Base-by-base conservation (phyloP, 2,329 filamentous ascomycete species). In the Alternaria ventricosa region DNA sequence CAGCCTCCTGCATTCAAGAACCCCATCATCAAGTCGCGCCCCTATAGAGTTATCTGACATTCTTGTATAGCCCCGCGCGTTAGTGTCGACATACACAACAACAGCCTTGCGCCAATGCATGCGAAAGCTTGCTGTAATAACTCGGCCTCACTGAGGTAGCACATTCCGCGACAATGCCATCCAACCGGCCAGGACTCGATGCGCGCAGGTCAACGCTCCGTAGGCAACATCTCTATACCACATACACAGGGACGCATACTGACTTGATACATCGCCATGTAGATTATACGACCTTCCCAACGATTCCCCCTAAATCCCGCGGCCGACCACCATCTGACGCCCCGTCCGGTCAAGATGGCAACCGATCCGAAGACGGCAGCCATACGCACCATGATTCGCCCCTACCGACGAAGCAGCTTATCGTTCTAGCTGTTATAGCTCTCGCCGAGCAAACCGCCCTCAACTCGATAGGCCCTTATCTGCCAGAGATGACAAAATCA, bases 391-490 rank as follows among this genome's bases (percentile, higher is more conserved):
- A 86, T 68, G 86, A 88, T 68, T 92, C 93, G 2, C 94, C 95
- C 0, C 82, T 99, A 18, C 96, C 96, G 0, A 88, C 89, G 68
- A 89, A 86, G 70, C 96, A 98, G 83, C 90, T 99, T 64, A 86
- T 89, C 6, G 87, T 98, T 12, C 84, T 99, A 33, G 95, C 95
- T 1, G 83, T 97, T 68, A 92, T 99, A 64, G 94, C 94, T 7
- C 86, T 99, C 22, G 92, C 92, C 57, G 96, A 99, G 78, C 96
- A 99, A 84, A 98, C 95, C 0, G 96, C 96, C 0, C 87, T 99
- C 76, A 99, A 99, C 80, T 97, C 94, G 22, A 97, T 99, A 74
- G 92, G 91, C 11, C 96, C 96, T 1, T 99, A 99, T 79, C 87
- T 99, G 2, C 96, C 96, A 0, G 88, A 94, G 71, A 98, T 99